A percentile compares a stretch with the other conserved stretches of the same genome.
Evolutionary conservation across 371 early-diverging fungal genomes (phyloP).

Genomic region (Mucor racemosus): DNA sequence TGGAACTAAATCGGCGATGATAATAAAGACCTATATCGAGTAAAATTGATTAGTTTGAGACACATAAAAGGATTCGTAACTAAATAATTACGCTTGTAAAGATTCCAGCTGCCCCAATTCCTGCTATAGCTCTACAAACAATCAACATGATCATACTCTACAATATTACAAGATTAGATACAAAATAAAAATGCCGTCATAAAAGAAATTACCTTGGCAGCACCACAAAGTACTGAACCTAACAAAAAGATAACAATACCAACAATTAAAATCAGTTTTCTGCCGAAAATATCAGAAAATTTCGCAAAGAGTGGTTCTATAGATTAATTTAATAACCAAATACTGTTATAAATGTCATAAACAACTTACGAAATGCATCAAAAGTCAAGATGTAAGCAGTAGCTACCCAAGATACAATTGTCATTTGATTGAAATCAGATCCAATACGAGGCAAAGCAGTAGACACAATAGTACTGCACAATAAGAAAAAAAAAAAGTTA

Average conservation of each 20-base stretch:
- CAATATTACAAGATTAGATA: slow-evolving; percentile 47
- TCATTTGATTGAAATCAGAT: slow-evolving; percentile 66
- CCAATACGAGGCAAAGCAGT: slow-evolving; percentile 75
- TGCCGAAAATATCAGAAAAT: slow-evolving; percentile 79
- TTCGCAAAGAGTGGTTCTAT: slow-evolving; percentile 63
- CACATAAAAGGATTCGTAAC: slow-evolving; percentile 74
- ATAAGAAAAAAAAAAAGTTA: not conserved
- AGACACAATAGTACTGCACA: slow-evolving; percentile 65
- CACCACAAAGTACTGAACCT: slow-evolving; percentile 68
- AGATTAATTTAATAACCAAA: slow-evolving; percentile 28
- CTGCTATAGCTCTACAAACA: slow-evolving; percentile 61
- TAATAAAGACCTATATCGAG: slow-evolving; percentile 54
- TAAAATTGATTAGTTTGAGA: slow-evolving; percentile 20
- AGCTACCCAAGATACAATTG: slow-evolving; percentile 68
- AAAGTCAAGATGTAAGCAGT: slow-evolving; percentile 62
- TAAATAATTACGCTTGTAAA: slow-evolving; percentile 38
- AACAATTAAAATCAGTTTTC: slow-evolving; percentile 61
- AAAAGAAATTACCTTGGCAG: slow-evolving; percentile 34
- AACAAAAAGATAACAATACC: slow-evolving; percentile 64
- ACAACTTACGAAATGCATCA: slow-evolving; percentile 35
- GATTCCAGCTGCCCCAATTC: slow-evolving; percentile 71
- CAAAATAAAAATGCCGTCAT: slow-evolving; percentile 68
- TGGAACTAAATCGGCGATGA: slow-evolving; percentile 65
- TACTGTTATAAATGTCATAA: no score
- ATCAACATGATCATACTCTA: slow-evolving; percentile 68